Evolutionary conservation across 2,329 filamentous ascomycete species (phyloP), one percentile per base, ranked within the genome.

Genomic region (Fusarium pseudograminearum): DNA sequence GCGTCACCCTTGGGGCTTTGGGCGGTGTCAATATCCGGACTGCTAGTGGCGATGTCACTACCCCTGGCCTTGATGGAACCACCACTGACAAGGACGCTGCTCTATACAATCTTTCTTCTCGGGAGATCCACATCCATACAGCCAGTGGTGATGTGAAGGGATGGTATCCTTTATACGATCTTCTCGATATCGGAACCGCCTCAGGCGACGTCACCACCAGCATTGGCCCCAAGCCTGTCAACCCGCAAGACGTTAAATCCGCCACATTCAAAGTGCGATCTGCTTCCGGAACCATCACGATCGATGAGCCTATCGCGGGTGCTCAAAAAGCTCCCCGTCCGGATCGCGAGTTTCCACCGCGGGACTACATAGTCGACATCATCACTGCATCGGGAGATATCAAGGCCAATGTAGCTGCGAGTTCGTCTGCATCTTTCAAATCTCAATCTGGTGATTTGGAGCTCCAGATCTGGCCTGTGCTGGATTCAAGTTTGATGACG

Each of bases 101-200:
- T 11, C 76, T 80, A 2, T 86, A 83, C 74, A 66, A 69, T 9
- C 76, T 88, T 46, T 75, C 81, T 57, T 82, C 83, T 1, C 80
- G 83, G 33, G 71, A 79, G 51, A 81, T 85, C 57, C 73, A 78
- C 30, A 78, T 84, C 16, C 68, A 74, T 28, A 84, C 85, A 20
- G 79, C 80, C 4, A 80, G 83, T 2, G 83, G 83, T 10, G 51
- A 75, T 16, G 81, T 88, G 65, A 61, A 63, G 16, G 86, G 86
- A 31, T 81, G 80, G 74, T 87, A 84, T 78, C 84, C 86, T 1
- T 77, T 88, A 2, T 84, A 83, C 72, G 83, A 87, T 70, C 75
- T 80, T 31, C 80, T 88, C 15, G 76, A 78, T 20, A 74, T 87
- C n/a, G 69, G 76, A 20, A 81, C 83, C 10, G 77, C 78, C 1